Evolutionary conservation across 2,329 filamentous ascomycete species (phyloP), one percentile per base, ranked within the genome.

Genomic region (Hortaea werneckii): DNA sequence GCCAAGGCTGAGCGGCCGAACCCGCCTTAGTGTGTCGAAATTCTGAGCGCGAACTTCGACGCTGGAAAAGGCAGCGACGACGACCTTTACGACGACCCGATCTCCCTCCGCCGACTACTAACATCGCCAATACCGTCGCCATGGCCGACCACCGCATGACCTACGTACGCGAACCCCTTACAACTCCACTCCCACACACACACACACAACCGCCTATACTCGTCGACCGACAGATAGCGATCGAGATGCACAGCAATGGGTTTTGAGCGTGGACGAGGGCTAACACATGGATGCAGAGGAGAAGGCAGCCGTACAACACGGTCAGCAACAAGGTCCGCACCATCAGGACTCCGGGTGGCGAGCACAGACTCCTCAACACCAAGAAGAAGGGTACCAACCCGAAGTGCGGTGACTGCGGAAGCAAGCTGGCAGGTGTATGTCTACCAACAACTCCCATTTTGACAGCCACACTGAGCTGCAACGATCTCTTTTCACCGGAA

Each of bases 371-470:
- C 70, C 85, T 96, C 65, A 90, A 98, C 84, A 89, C 95, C 79
- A 96, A 96, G 86, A 98, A 98, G 87, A 86, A 83, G 72, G 92
- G 89, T 64, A 94, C 88, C 70, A 85, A 89, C 58, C 92, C 92
- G 69, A 98, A 98, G 81, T 98, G 92, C 72, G 87, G 94, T 80
- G 92, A 98, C 80, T 98, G 94, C 70, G 92, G 92, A 68, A 82
- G 81, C 77, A 96, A 96, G 79, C 85, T 98, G 67, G 82, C 87
- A 69, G 92, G 92, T 74, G 89, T 98, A 87, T 85, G 88, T 94
- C 32, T 42, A 20, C 32, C 10, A 27, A n/a, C 29, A 13, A 29
- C 27, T 29, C 29, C 38, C 32, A 35, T 9, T 2, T 20, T 20
- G 20, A 20, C 20, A 20, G 20, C 20, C 20, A 20, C 20, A 20